These are phyloP conservation scores for Eimeria praecox DNA, from an alignment of 169 alveolate species.

Conservation along the genomic window DNA sequence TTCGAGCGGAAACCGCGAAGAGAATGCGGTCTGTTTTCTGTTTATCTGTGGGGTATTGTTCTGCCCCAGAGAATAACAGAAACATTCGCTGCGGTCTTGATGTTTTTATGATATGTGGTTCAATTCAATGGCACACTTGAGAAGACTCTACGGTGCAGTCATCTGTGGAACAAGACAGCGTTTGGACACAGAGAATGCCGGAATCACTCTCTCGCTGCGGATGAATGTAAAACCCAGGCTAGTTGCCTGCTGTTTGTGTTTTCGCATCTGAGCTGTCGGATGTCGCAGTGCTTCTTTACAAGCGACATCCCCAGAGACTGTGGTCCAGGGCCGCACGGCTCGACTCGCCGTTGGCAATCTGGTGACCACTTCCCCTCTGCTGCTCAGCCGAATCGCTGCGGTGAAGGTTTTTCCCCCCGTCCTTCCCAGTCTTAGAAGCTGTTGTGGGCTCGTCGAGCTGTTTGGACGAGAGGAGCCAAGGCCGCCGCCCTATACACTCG, in stretches of 20 bases:
- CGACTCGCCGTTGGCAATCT: not conserved
- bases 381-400: slow-evolving; percentile 22
- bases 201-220: slow-evolving; percentile 4
- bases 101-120: not conserved
- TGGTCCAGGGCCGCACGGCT: not conserved
- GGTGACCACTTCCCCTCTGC: slow-evolving; percentile 7
- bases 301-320: slow-evolving; percentile 24
- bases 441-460: not conserved
- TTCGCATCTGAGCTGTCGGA: too few species aligned
- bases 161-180: not conserved
- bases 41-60: not conserved
- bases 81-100: not conserved
- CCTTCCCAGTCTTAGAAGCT: not conserved
- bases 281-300: not conserved
- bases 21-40: not conserved
- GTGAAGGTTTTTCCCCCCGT: not conserved
- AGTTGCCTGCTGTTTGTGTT: not conserved
- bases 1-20: not conserved
- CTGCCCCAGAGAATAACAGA: not conserved
- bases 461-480: not conserved
- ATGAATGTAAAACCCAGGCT: not conserved
- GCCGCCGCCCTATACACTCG: not conserved
- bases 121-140: not conserved
- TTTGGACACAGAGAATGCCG: not conserved
- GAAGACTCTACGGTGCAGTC: not conserved